Conservation (phyloP, 2,329 filamentous ascomycete genomes). For the Allantophomopsis cytisporea region DNA sequence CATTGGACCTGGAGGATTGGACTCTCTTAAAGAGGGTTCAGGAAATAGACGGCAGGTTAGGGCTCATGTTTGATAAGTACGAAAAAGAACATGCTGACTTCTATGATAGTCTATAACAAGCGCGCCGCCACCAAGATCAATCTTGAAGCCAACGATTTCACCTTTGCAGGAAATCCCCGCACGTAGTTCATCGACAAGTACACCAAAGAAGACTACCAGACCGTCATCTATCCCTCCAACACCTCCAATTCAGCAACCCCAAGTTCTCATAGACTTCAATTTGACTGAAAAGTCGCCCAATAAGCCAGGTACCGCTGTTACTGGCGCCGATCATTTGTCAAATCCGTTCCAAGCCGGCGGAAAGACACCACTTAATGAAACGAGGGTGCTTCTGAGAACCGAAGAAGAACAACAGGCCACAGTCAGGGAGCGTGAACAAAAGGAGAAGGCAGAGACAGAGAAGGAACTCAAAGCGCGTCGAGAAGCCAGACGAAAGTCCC, state of each 20-base stretch:
- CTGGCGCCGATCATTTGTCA: slow-evolving; percentile 24
- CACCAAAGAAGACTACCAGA: slow-evolving; percentile 11
- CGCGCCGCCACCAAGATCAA: slow-evolving; percentile 46
- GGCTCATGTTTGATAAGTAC: slow-evolving; percentile 17
- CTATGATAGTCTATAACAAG: slow-evolving; percentile 10
- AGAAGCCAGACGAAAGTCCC: slow-evolving; percentile 82
- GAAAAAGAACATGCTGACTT: slow-evolving; percentile 10
- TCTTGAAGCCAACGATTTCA: slow-evolving; percentile 69
- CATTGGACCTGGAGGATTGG: slow-evolving; percentile 81
- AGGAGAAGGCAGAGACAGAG: slow-evolving; percentile 42
- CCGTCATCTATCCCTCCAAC: slow-evolving; percentile 4
- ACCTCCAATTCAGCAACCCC: slow-evolving; percentile 3
- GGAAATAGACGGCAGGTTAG: slow-evolving; percentile 71
- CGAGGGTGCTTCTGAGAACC: slow-evolving; percentile 50
- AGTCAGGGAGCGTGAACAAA: slow-evolving; percentile 55
- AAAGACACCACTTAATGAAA: slow-evolving; percentile 18
- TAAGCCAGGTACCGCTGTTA: slow-evolving; percentile 4
- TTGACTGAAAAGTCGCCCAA: slow-evolving; percentile 1
- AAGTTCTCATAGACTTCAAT: slow-evolving; percentile 15
- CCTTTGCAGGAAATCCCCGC: slow-evolving; percentile 53
- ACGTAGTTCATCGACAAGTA: slow-evolving; percentile 14
- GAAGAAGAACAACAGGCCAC: slow-evolving; percentile 61
- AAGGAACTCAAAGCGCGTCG: slow-evolving; percentile 56
- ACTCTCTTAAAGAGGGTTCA: slow-evolving; percentile 60
- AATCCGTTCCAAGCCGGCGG: slow-evolving; percentile 31